Evolutionary conservation across 2,329 filamentous ascomycete species (phyloP).

Genomic region (Endoconidiophora laricicola): DNA sequence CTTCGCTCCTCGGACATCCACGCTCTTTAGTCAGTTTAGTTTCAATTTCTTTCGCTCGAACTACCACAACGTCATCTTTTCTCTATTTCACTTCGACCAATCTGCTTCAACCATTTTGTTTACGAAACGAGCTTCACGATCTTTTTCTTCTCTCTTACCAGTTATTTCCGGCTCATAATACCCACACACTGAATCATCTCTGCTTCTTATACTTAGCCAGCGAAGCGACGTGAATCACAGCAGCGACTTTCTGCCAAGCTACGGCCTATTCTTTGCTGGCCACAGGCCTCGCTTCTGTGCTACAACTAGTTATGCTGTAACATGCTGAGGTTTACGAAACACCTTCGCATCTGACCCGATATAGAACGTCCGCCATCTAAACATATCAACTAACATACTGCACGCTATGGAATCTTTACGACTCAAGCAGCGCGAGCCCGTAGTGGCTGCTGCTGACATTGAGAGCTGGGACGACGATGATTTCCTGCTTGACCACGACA

Average conservation of each 20-base stretch:
- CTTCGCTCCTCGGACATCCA: background rate
- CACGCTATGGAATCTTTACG: conserved; percentile 35
- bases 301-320: no score
- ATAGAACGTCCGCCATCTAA: background rate
- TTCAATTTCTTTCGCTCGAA: background rate
- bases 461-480: conserved; percentile 72
- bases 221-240: no score
- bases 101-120: background rate
- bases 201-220: no score
- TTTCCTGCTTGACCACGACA: conserved; percentile 50
- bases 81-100: background rate
- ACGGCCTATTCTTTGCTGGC: no score
- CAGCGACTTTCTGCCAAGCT: no score
- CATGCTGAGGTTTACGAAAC: no score
- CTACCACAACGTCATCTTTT: background rate
- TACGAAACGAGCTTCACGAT: no score
- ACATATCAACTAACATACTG: background rate
- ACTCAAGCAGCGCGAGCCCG: conserved; percentile 35
- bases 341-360: background rate
- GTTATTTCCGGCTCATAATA: no score
- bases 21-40: background rate
- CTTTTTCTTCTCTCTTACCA: no score
- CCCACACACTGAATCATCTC: no score
- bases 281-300: no score
- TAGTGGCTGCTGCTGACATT: conserved; percentile 43